A percentile compares a stretch with the other conserved stretches of the same genome.
phyloP scores from a whole-genome alignment of 2,329 filamentous ascomycete genomes.

The Claviceps cyperi region DNA sequence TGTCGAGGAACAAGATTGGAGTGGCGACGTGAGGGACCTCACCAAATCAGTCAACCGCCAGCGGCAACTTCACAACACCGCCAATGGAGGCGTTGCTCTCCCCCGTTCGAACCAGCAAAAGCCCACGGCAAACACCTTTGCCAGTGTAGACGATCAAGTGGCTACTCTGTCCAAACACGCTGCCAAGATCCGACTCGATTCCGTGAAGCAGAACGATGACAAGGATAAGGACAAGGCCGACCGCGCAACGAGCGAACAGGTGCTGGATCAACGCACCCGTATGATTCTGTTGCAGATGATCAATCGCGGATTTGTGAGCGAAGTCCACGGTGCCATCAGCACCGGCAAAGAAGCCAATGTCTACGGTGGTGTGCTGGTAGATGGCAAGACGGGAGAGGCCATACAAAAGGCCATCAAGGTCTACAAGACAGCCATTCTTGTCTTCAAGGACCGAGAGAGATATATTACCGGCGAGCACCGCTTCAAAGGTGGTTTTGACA shows the following conservation, averaged over 20 bases:
- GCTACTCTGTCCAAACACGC: constrained; percentile 74
- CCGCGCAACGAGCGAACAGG: constrained; percentile 85
- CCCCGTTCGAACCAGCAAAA: constrained; percentile 67
- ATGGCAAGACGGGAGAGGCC: constrained; percentile 36
- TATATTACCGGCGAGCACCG: constrained; percentile 92
- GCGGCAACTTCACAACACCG: constrained; percentile 42
- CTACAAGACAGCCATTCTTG: constrained; percentile 95
- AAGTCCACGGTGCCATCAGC: constrained; percentile 88
- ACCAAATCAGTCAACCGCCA: constrained; percentile 86
- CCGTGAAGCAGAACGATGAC: constrained; percentile 35
- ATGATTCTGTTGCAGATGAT: constrained; percentile 96
- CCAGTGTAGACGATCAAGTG: constrained; percentile 77
- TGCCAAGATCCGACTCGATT: constrained; percentile 68
- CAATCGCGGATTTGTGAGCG: constrained; percentile 75
- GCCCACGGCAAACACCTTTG: constrained; percentile 63
- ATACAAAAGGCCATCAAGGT: constrained; percentile 87
- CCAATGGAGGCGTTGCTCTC: constrained; percentile 27
- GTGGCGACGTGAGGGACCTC: constrained; percentile 49
- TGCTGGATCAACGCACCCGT: constrained; percentile 81
- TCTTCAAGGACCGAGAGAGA: constrained; percentile 94
- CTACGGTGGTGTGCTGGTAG: constrained; percentile 67
- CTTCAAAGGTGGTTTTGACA: constrained; percentile 83
- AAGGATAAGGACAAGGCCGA: constrained; percentile 77
- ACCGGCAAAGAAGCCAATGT: constrained; percentile 98
- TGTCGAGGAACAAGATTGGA: constrained; percentile 48